Evolutionary conservation across 192 early-diverging fungal genomes (phyloP), one percentile per base, ranked within the genome.

Genomic region (Coemansia sp.): DNA sequence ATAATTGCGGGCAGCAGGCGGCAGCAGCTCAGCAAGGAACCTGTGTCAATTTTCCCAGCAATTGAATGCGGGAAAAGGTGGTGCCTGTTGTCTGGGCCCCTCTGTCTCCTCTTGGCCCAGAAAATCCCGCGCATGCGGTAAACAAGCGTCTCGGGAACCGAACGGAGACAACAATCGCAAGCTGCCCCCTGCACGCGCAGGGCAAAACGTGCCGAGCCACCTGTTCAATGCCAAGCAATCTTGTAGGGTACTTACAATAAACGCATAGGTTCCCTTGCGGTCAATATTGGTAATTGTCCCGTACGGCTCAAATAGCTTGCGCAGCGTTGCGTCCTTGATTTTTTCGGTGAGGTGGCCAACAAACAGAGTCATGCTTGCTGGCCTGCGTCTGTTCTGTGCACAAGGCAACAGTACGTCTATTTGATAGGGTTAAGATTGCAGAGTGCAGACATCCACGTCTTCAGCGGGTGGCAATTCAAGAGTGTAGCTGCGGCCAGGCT

Each of bases 221-320:
- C 15, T 45, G 43, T 12, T 11, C 20, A 8, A 5, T 14, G 11
- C 43, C 15, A 26, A 14, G n/a, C 4, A 44, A 23, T 12, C 19
- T 39, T 39, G 38, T 17, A 17, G 19, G 29, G 6, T 25, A 70
- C 67, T 64, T 70, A 70, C 67, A 54, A 70, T 53, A 50, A 70
- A 70, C 4, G 67, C 67, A 45, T 70, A 70, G 12, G 55, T 70
- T 8, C 61, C 51, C 50, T 70, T 70, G 5, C 61, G 32, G 51
- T 70, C 67, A 15, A 70, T 59, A 36, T 26, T 54, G 36, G 27
- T 27, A 26, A 70, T 55, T 17, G 25, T 41, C 27, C 67, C 67
- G 19, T 54, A 64, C 30, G 54, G 50, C 20, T 35, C 45, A 39
- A 70, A 70, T 19, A 70, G 47, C 21, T 54, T 44, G 21, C 30